A percentile compares a stretch with the other conserved stretches of the same genome.
Conservation (phyloP, 306 rosid species). For the Aeschynomene evenia region DNA sequence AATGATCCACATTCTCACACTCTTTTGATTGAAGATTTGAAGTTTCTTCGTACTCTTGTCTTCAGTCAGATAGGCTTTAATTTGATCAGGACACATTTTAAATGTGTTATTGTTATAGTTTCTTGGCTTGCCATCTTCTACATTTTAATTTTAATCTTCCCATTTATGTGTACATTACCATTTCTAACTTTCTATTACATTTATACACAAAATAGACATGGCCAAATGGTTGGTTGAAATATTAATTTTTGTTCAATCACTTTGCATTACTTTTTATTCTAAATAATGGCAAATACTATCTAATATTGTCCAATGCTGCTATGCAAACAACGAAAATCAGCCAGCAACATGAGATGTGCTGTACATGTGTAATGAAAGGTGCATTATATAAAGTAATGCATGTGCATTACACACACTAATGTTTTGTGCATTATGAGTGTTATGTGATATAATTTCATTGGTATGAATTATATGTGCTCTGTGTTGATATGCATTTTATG, state of each 20-base stretch:
- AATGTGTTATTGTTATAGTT: not conserved
- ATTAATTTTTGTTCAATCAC: not conserved
- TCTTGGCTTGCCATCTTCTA: slow-evolving; percentile 11
- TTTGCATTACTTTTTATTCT: not conserved
- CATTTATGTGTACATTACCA: not conserved
- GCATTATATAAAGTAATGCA: too few relatives aligned
- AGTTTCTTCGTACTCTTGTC: not conserved
- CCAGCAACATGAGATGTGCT: too few relatives aligned
- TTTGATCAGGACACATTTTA: slow-evolving; percentile 24
- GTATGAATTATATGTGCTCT: too few relatives aligned
- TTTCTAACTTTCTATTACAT: slow-evolving; percentile 5
- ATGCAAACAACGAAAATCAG: too few relatives aligned
- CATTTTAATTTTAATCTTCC: not conserved
- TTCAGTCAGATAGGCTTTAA: slow-evolving; percentile 6
- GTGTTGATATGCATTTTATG: too few relatives aligned
- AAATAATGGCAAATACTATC: not conserved
- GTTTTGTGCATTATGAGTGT: too few relatives aligned
- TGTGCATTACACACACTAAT: too few relatives aligned
- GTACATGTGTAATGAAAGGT: too few relatives aligned
- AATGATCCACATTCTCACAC: slow-evolving; percentile 12
- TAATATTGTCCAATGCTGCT: not conserved
- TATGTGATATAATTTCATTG: too few relatives aligned
- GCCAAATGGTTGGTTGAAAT: too few relatives aligned
- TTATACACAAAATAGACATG: too few relatives aligned
- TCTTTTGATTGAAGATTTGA: slow-evolving; percentile 20